Conservation (phyloP, 805 yeast genomes). For the Kodamaea leandrae region DNA sequence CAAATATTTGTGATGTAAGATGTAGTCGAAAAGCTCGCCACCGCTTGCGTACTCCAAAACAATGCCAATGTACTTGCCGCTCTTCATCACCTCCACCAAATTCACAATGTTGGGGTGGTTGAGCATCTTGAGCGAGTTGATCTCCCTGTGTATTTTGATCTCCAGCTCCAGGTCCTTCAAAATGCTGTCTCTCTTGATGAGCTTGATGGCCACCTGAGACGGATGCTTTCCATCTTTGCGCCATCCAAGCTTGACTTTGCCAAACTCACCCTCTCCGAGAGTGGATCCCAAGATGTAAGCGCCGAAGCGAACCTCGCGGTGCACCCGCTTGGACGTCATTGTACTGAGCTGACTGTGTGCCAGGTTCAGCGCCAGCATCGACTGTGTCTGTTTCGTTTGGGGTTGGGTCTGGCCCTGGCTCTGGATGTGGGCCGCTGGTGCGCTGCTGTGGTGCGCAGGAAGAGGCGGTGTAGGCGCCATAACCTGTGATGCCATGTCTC, state of each 20-base stretch:
- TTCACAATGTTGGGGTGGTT: slow-evolving; percentile 93
- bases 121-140: slow-evolving; percentile 79
- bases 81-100: slow-evolving; percentile 88
- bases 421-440: neutral
- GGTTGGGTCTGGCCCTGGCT: neutral
- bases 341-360: neutral
- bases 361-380: neutral
- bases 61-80: slow-evolving; percentile 93
- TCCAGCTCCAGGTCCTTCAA: slow-evolving; percentile 83
- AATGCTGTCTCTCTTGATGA: slow-evolving; percentile 85
- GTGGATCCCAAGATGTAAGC: slow-evolving; percentile 89
- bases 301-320: slow-evolving; percentile 81
- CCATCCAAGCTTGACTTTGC: slow-evolving; percentile 97
- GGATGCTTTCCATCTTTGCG: slow-evolving; percentile 76
- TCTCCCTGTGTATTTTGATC: slow-evolving; percentile 87
- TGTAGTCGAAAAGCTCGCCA: slow-evolving; percentile 93
- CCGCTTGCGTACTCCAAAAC: slow-evolving; percentile 97
- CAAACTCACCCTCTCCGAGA: slow-evolving; percentile 96
- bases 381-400: neutral
- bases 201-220: slow-evolving; percentile 88
- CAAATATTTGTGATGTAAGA: slow-evolving; percentile 77
- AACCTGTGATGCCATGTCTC: slow-evolving; percentile 8
- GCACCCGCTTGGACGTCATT: slow-evolving; percentile 29
- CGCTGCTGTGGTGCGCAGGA: neutral
- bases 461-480: slow-evolving; percentile 7